Evolutionary conservation across 2,329 filamentous ascomycete species (phyloP).

Genomic region (Monosporascus sp.): DNA sequence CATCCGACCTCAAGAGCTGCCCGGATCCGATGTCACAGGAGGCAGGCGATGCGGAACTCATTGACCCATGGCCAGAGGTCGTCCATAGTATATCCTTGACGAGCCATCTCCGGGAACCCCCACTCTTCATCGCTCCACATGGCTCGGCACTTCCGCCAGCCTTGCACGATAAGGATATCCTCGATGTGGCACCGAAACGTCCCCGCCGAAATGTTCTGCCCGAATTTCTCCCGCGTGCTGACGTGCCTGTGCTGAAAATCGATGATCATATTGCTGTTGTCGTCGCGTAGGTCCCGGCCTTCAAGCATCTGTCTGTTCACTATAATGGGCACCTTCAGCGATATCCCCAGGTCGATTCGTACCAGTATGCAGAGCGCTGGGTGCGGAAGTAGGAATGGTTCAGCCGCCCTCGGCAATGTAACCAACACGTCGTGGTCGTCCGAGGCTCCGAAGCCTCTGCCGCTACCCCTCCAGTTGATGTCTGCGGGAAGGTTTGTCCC

Average conservation of each 20-base stretch:
- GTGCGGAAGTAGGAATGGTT: not conserved
- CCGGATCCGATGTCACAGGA: not conserved
- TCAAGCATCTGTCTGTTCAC: not conserved
- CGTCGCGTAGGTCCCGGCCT: not conserved
- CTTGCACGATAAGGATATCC: not conserved
- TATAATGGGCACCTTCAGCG: not conserved
- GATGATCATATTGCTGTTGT: not conserved
- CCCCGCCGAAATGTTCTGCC: not conserved
- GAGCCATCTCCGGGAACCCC: not conserved
- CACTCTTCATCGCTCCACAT: not conserved
- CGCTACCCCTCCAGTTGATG: no score
- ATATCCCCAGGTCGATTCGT: not conserved
- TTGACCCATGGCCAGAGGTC: not conserved
- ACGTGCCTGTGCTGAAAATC: not conserved
- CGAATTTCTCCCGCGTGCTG: not conserved
- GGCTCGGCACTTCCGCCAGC: not conserved
- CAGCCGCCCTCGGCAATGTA: not conserved
- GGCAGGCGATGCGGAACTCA: not conserved
- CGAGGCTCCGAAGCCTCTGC: not conserved
- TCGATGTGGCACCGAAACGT: not conserved
- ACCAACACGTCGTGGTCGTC: not conserved
- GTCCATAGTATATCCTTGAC: not conserved
- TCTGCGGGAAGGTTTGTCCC: no score
- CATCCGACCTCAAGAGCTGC: no score
- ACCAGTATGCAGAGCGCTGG: not conserved